Conservation (phyloP, 495 filamentous ascomycete genomes). For the Cercophora newfieldiana region DNA sequence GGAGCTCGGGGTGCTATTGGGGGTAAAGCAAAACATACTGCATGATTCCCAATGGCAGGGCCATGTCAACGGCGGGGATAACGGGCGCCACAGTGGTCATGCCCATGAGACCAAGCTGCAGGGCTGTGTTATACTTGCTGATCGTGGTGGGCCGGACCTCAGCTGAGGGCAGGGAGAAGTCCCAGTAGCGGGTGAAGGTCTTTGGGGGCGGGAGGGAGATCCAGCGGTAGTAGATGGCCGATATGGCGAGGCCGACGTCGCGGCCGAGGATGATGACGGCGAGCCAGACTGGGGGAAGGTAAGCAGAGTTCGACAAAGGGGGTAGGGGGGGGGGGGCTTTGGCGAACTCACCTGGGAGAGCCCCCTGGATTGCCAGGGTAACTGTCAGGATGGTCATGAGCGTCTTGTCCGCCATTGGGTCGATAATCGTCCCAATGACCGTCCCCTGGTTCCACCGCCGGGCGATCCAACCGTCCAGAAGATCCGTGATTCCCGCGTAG, state of each 20-base stretch:
- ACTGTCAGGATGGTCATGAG: constrained; percentile 92
- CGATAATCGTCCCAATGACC: constrained; percentile 93
- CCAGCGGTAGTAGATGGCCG: constrained; percentile 93
- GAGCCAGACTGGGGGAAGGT: constrained; percentile 64
- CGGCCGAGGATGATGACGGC: constrained; percentile 86
- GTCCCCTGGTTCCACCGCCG: constrained; percentile 83
- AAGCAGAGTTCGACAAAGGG: neutral
- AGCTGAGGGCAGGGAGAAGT: constrained; percentile 88
- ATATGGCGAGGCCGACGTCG: constrained; percentile 80
- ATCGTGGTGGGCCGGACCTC: constrained; percentile 91
- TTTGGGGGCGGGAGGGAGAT: constrained; percentile 90
- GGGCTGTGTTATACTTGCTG: constrained; percentile 83
- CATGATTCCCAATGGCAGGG: constrained; percentile 58
- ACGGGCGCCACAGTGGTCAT: constrained; percentile 73
- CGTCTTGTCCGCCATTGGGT: constrained; percentile 94
- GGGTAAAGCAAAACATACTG: constrained; percentile 60
- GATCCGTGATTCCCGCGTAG: constrained; percentile 88
- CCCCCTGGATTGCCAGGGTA: constrained; percentile 75
- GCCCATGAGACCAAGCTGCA: constrained; percentile 79
- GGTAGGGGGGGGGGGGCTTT: neutral
- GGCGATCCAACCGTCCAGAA: constrained; percentile 91
- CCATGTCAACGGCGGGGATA: constrained; percentile 55
- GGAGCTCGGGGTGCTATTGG: neutral
- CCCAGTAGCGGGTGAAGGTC: constrained; percentile 93
- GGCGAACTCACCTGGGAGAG: constrained; percentile 71